Evolutionary conservation across 2,329 filamentous ascomycete species (phyloP), one percentile per base, ranked within the genome.

Genomic region (Penicillium sumatraense): DNA sequence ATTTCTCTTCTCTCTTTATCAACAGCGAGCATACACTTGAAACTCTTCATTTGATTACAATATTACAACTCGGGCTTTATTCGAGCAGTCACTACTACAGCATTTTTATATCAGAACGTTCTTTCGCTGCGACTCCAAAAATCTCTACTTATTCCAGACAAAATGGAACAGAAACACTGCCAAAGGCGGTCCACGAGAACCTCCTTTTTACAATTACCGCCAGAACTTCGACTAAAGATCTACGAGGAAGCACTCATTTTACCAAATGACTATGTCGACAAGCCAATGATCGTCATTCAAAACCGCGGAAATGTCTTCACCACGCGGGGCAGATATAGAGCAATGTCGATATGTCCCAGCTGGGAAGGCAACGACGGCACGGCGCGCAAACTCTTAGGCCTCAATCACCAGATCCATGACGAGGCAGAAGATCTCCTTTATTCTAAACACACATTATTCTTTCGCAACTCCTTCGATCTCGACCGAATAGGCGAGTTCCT

Each of bases 351-450:
- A 61, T 70, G 65, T 49, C 70, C 71, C 11, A 72, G 64, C 60
- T 71, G 71, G 69, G 64, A 65, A 2, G 64, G 66, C 36, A 62
- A 70, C 52, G 66, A 72, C 38, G 68, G 69, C 49, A 68, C 68
- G 26, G 63, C 69, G 1, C 67, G 68, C 49, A 64, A 59, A 14
- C 62, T 74, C 2, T 59, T 74, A 9, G 49, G 61, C 10, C 67
- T 72, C 26, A 72, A 72, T 51, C 70, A 62, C 2, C 70, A 72
- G 48, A 68, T 74, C 53, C 71, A 74, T 60, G 61, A 68, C 53
- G 71, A 74, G 51, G 66, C 68, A 16, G 71, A 74, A 55, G 64
- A 70, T 49, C 65, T 66, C 36, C 65, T 74, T 6, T 74, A 73
- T 54, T 72, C 69, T 23, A 62, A 60, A 6, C 59, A 71, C 53